These are phyloP conservation scores for Backusella liffmaniae DNA, from an alignment of 192 early-diverging fungal species.

Conservation along the genomic window DNA sequence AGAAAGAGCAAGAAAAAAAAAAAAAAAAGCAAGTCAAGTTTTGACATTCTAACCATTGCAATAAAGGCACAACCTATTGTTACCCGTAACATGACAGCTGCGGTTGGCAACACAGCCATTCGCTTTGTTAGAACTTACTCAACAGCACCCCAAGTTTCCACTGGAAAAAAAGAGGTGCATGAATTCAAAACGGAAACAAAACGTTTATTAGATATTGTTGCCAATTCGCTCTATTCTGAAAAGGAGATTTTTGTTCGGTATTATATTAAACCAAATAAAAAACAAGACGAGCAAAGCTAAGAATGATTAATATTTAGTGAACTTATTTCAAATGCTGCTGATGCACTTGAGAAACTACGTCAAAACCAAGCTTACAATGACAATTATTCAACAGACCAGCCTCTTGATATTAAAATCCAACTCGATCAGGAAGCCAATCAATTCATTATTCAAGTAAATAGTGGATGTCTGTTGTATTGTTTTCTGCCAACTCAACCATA, in stretches of 20 bases:
- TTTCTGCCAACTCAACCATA: background rate
- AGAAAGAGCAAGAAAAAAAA: background rate
- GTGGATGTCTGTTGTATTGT: too few relatives aligned
- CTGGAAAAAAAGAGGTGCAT: constrained; percentile 30
- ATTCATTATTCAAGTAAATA: constrained; percentile 51
- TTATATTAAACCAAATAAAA: background rate
- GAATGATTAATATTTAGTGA: constrained; percentile 38
- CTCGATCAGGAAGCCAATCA: constrained; percentile 48
- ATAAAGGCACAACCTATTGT: constrained; percentile 3
- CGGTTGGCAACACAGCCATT: background rate
- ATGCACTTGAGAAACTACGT: constrained; percentile 64
- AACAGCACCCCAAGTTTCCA: constrained; percentile 20
- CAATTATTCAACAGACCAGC: constrained; percentile 43
- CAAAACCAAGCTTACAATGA: constrained; percentile 46
- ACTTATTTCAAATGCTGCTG: constrained; percentile 61
- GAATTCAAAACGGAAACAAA: constrained; percentile 64
- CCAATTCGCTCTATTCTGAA: constrained; percentile 64
- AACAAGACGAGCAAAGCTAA: background rate
- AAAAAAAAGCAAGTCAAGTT: background rate
- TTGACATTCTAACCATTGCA: background rate
- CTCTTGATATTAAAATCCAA: constrained; percentile 58
- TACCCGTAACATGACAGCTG: background rate
- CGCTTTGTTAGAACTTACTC: background rate
- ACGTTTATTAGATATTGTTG: constrained; percentile 59
- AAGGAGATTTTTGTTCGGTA: constrained; percentile 56